Base-by-base conservation (phyloP, 768 basidiomycete genomes). In the Pilatotrama ljubarskyi region DNA sequence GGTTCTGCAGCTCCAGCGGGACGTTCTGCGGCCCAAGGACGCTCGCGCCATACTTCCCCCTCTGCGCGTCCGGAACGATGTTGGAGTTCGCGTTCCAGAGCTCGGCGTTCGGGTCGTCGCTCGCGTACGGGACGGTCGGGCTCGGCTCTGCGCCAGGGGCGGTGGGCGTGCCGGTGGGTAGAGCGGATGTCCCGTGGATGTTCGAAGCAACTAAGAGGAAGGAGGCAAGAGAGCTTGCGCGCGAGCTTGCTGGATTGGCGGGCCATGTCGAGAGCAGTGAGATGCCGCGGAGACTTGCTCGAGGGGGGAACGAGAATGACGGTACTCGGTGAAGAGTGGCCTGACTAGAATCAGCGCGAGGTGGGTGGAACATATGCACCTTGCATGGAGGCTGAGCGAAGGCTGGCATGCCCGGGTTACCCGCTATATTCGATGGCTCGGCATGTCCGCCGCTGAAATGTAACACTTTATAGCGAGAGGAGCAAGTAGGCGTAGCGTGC, bases 21-120 rank as follows among this genome's bases (percentile, higher is more conserved):
- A 69, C 55, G 64, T 75, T 75, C 50, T 74, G 69, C 22, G 72
- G 72, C 7, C 70, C 73, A 17, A 75, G 61, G 51, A 75, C 63
- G 10, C 32, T 60, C 5, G 70, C 67, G 11, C 72, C 72, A 18
- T 65, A 61, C n/a, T 41, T 48, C 10, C 68, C 70, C 41, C 62
- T 26, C 51, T 51, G 66, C 8, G 84, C 79, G 60, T 81, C 60
- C 8, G 80, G 78, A 22, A 64, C 32, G 55, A 57, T 53, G 64
- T 56, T 13, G 17, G 64, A 46, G 36, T 40, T 51, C 20, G 57
- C 46, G 48, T 48, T 49, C 66, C 66, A 66, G 17, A 59, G 37
- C 37, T 37, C 40, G 37, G 5, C 25, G 58, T 69, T 69, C 29
- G 68, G 64, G 60, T 67, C 63, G 50, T 68, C 64, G 52, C 60